Evolutionary conservation across 192 early-diverging fungal species (phyloP).

Genomic region (Spizellomyces sp.): DNA sequence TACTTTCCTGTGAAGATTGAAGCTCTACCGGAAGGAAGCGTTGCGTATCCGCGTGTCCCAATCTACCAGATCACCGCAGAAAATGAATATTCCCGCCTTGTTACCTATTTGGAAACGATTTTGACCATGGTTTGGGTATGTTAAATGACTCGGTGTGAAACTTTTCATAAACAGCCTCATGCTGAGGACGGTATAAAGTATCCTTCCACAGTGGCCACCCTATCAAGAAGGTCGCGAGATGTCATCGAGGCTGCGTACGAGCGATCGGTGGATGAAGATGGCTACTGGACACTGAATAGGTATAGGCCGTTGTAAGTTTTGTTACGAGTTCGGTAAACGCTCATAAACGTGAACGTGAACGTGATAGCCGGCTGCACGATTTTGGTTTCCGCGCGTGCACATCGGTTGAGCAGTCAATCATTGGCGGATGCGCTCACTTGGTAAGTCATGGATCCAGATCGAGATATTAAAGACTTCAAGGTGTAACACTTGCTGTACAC

Average conservation of each 20-base stretch:
- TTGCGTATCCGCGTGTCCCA: slow-evolving; percentile 77
- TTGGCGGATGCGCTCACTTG: slow-evolving; percentile 83
- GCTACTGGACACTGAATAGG: slow-evolving; percentile 56
- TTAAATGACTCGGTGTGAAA: neutral
- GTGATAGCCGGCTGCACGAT: slow-evolving; percentile 72
- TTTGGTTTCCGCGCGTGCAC: slow-evolving; percentile 93
- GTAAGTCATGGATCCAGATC: slow-evolving; percentile 35
- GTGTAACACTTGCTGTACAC: neutral
- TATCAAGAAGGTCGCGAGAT: slow-evolving; percentile 68
- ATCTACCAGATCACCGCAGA: slow-evolving; percentile 81
- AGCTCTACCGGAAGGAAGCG: slow-evolving; percentile 78
- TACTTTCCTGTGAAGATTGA: slow-evolving; percentile 86
- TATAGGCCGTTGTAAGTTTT: slow-evolving; percentile 16
- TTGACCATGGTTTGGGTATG: slow-evolving; percentile 81
- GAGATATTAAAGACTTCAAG: too few species aligned
- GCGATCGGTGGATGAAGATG: slow-evolving; percentile 65
- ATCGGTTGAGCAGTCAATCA: slow-evolving; percentile 80
- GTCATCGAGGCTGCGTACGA: slow-evolving; percentile 64
- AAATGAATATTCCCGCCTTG: slow-evolving; percentile 69
- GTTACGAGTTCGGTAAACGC: neutral
- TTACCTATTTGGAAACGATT: slow-evolving; percentile 83
- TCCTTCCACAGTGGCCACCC: slow-evolving; percentile 82
- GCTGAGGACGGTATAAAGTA: slow-evolving; percentile 53
- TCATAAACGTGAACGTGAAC: neutral
- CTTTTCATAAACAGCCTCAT: neutral